Base-by-base conservation (phyloP, 805 yeast genomes). In the Candida parachauliodes region DNA sequence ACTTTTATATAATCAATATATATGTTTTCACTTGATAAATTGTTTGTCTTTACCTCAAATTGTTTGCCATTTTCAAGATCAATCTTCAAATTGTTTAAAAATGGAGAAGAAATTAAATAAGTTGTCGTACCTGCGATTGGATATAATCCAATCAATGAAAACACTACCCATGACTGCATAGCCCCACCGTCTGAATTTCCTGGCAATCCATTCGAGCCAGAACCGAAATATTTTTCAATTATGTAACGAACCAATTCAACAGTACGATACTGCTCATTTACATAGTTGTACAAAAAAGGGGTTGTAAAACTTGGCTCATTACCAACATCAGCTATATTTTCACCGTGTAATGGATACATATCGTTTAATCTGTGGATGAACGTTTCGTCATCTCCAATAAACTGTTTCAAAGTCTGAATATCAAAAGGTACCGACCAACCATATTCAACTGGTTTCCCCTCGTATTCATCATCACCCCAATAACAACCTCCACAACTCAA, bases 141-240 rank as follows among this genome's bases (percentile, higher is more conserved):
- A 35, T 61, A 62, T 8, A 63, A 28, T 2, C 69, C 69, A 29
- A 57, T 41, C 32, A 62, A 34, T 3, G 51, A 59, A 48, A 60
- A 61, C 36, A 60, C 52, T 11, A 59, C 36, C 65, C 65, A 63
- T 3, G 60, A 51, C 38, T 60, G 66, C 65, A 63, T 61, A 9
- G 69, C 63, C 5, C 68, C 68, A 8, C 60, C 62, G 40, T 62
- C 68, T 1, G 66, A 58, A 37, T 62, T 61, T 1, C 67, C 67
- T 5, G 69, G 67, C 17, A 63, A 40, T 8, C 60, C 65, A n/a
- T 31, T 33, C 3, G 47, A 28, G 3, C 66, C 66, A 1, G 46
- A 28, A 16, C 43, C 36, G 39, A 58, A 62, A 29, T 50, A 49
- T 14, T 40, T 51, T 30, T 53, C 46, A 24, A 62, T 44, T 12